phyloP scores from a whole-genome alignment of 1,284 basidiomycete genomes.

The Erythrobasidium hasegawianum region DNA sequence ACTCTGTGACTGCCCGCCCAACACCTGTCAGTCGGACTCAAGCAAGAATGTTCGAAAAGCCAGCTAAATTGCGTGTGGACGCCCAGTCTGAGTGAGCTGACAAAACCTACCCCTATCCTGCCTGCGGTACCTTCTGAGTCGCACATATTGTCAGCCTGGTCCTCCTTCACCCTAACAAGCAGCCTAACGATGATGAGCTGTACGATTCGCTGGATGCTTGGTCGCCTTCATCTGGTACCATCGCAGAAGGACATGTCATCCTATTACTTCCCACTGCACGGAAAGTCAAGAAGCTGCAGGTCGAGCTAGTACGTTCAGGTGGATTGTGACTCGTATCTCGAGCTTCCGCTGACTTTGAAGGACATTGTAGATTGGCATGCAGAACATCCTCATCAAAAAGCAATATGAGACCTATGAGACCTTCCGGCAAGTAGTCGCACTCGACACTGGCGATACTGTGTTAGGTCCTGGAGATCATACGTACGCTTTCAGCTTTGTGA shows the following conservation, averaged over 20 bases:
- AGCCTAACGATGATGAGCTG: no score
- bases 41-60: no score
- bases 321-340: neutral
- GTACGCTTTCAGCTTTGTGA: slow-evolving; percentile 27
- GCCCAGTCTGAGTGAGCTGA: no score
- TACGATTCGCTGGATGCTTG: no score
- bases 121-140: no score
- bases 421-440: slow-evolving; percentile 7
- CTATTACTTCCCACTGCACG: slow-evolving; percentile 15
- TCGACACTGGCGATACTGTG: slow-evolving; percentile 19
- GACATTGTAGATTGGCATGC: slow-evolving; percentile 9
- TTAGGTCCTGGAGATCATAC: slow-evolving; percentile 29
- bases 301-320: slow-evolving; percentile 10
- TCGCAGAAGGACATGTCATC: slow-evolving; percentile 24
- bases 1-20: no score
- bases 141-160: no score
- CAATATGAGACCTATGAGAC: slow-evolving; percentile 24
- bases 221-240: neutral
- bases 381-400: slow-evolving; percentile 15
- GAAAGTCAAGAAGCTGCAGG: slow-evolving; percentile 25
- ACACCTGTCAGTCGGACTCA: no score
- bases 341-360: neutral
- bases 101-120: no score
- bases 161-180: no score
- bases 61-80: no score